These are phyloP conservation scores for Cicer cuneatum DNA, from an alignment of 306 rosid genomes.

Conservation along the genomic window DNA sequence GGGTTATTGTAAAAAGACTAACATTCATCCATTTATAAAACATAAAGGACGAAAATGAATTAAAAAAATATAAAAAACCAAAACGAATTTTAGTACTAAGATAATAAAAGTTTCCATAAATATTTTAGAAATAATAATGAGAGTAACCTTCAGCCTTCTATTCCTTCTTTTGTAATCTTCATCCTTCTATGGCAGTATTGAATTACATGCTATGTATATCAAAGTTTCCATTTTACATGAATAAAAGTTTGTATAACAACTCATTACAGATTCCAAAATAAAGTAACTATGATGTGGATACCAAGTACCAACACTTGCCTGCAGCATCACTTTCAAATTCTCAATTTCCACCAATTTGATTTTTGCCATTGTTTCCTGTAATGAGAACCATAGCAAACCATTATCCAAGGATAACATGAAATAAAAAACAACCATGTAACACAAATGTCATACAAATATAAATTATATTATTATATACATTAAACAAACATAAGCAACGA, in stretches of 20 bases:
- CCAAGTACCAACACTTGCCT: background rate
- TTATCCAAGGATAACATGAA: background rate
- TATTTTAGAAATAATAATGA: too few species aligned
- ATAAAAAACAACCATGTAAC: too few species aligned
- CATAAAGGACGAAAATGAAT: too few species aligned
- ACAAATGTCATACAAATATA: too few species aligned
- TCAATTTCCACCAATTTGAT: conserved; percentile 38
- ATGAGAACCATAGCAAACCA: conserved; percentile 41
- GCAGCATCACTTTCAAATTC: conserved; percentile 25
- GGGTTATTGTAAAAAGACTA: too few species aligned
- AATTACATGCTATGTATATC: conserved; percentile 8
- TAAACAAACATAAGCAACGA: background rate
- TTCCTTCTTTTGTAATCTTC: conserved; percentile 15
- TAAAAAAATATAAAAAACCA: too few species aligned
- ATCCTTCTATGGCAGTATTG: conserved; percentile 22
- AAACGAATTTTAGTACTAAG: too few species aligned
- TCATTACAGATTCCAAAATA: conserved; percentile 34
- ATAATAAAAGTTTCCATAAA: too few species aligned
- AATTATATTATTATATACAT: background rate
- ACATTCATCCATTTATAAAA: too few species aligned
- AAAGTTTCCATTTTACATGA: background rate
- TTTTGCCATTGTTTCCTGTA: conserved; percentile 55
- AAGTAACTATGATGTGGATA: background rate
- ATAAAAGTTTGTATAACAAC: conserved; percentile 9
- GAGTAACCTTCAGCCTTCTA: background rate